Conservation (phyloP, 2,329 filamentous ascomycete species). For the Xylogone sp. region DNA sequence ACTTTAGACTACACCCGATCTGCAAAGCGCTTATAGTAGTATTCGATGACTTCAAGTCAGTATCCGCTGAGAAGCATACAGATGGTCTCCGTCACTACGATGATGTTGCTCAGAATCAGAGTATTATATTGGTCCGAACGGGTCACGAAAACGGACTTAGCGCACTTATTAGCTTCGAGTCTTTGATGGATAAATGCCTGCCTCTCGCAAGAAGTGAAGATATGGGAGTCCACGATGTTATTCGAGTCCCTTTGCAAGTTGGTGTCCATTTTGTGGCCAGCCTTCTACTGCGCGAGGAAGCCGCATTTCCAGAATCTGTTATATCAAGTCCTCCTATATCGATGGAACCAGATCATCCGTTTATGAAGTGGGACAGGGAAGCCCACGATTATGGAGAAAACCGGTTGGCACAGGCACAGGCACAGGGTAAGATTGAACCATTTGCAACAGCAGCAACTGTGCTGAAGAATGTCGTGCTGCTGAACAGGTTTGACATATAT, state of each 20-base stretch:
- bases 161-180: constrained; percentile 14
- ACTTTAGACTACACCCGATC: constrained; percentile 15
- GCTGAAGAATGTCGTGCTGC: constrained; percentile 10
- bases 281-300: constrained; percentile 15
- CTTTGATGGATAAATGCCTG: constrained; percentile 15
- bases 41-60: constrained; percentile 14
- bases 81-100: constrained; percentile 15
- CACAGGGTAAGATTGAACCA: constrained; percentile 9
- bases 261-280: constrained; percentile 14
- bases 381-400: constrained; percentile 9
- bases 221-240: constrained; percentile 13
- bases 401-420: constrained; percentile 8
- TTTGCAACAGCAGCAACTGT: constrained; percentile 10
- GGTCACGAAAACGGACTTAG: constrained; percentile 11
- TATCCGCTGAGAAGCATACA: constrained; percentile 13
- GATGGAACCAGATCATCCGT: constrained; percentile 12
- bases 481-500: constrained; percentile 6
- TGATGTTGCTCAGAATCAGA: constrained; percentile 13
- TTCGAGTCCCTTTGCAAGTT: constrained; percentile 14
- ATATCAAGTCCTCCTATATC: constrained; percentile 11
- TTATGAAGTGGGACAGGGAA: constrained; percentile 13
- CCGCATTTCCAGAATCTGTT: constrained; percentile 15
- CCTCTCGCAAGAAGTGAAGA: constrained; percentile 17
- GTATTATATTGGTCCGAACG: constrained; percentile 12
- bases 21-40: constrained; percentile 15